Evolutionary conservation across 2,329 filamentous ascomycete species (phyloP), one percentile per base, ranked within the genome.

Genomic region (Stenocarpella maydis): DNA sequence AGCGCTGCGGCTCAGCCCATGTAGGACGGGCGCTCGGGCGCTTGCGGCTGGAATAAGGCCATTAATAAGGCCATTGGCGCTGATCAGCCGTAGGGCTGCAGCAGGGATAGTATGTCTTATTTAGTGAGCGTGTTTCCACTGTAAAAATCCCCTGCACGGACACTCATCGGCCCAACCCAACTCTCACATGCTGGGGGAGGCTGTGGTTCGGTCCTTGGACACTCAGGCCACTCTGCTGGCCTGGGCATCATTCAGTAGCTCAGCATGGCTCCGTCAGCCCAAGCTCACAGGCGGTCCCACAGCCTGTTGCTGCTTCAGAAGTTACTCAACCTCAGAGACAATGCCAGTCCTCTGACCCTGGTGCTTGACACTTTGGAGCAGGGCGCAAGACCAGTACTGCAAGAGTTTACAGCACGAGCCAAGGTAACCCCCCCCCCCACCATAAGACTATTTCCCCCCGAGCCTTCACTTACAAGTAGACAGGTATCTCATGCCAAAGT

Each of bases 321-420:
- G 54, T 65, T 77, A 53, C 73, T 77, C 39, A 74, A 90, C 76
- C 84, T 93, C 68, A 88, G 93, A 72, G 92, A 96, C 79, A 90
- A 89, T 68, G 90, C 92, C 17, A 97, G 94, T 60, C 95, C 95
- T 3, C 89, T 98, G 76, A 98, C 95, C 0, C 83, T 98, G 31
- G 81, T 98, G 3, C 85, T 97, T 68, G 95, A 98, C 79, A 93
- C 87, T 41, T 84, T 98, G 37, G 94, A 97, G 81, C 94, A 97
- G 80, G 89, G 90, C 31, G 92, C 90, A 8, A 85, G 84, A 37
- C 90, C 90, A 0, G 81, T 97, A 4, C 73, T 95, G 2, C 81
- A 83, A 21, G 94, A 97, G 79, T 93, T 95, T 79, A 88, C 92
- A 66, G 83, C 85, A 55, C 87, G 95, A 74, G 93, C 92, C 67